Conservation (phyloP, 192 early-diverging fungal species). For the Nowakowskiella sp. region DNA sequence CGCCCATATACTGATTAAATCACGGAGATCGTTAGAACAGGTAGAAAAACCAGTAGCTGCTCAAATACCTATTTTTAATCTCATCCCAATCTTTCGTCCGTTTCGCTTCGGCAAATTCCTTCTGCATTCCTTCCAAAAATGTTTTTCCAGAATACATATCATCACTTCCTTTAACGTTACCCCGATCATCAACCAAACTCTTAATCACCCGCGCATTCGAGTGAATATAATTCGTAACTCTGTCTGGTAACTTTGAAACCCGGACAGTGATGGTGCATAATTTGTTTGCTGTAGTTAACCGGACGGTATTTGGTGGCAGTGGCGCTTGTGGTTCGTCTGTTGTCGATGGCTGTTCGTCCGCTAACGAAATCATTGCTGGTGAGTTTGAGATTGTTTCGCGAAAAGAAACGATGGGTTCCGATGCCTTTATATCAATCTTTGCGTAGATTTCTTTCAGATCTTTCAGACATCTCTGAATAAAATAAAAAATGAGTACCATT, state of each 20-base stretch:
- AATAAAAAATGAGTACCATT: constrained; percentile 1
- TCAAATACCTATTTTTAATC: constrained; percentile 24
- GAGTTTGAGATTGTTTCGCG: constrained; percentile 74
- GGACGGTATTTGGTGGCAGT: constrained; percentile 55
- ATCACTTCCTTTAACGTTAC: constrained; percentile 8
- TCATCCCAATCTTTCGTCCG: constrained; percentile 30
- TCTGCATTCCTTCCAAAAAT: constrained; percentile 31
- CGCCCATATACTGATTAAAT: constrained; percentile 69
- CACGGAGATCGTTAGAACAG: background rate
- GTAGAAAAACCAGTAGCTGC: background rate
- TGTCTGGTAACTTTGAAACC: constrained; percentile 60
- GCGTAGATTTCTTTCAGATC: constrained; percentile 94
- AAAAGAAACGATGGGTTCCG: constrained; percentile 93
- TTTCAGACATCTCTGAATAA: constrained; percentile 70
- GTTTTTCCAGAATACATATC: constrained; percentile 19
- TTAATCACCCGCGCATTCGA: constrained; percentile 46
- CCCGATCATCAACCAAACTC: constrained; percentile 30
- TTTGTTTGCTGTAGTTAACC: constrained; percentile 52
- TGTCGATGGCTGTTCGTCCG: constrained; percentile 7
- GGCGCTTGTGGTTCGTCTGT: constrained; percentile 1
- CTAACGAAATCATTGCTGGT: constrained; percentile 19
- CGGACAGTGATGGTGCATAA: constrained; percentile 54
- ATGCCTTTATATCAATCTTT: constrained; percentile 86
- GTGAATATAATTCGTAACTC: constrained; percentile 42
- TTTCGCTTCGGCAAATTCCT: constrained; percentile 42